Evolutionary conservation across 257 asterid genomes (phyloP), one percentile per base, ranked within the genome.

Genomic region (Gardenia jasminoides): DNA sequence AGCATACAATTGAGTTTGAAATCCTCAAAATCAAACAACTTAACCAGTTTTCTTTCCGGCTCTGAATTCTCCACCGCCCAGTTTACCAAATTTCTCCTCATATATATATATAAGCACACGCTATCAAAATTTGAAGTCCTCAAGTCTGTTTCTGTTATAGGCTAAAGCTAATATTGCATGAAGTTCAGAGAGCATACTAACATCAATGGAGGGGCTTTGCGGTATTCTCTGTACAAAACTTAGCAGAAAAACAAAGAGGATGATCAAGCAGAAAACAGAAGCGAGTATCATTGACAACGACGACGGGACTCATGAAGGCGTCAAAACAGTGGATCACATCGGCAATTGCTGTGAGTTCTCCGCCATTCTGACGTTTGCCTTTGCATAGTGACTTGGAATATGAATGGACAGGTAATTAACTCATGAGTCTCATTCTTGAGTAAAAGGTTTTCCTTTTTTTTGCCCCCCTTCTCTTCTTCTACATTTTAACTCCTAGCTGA

Each of bases 341-440:
- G 80, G 83, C 46, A 77, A 77, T 39, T 82, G 82, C 4, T 87
- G 90, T 75, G 86, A 88, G n/a, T 88, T 87, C 75, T 87, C 93
- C 3, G 78, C 62, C 74, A 10, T 46, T 89, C 92, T 26, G 89
- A 90, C 81, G 79, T 87, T 78, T 90, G 93, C 82, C 83, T 92
- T 58, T 89, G 89, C 83, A 82, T 89, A 24, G 84, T 92, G 73
- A 92, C 97, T 59, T 92, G 95, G 93, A 92, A 92, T 77, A 90
- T 88, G 97, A 90, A 89, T 48, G 95, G 97, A 7, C 82, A 87
- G 91, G 97, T 89, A 15, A 62, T 22, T 26, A 7, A 33, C 12
- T 66, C 19, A 10, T 17, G 11, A n/a, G 3, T 31, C 19, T 5
- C 44, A 30, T 70, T 52, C n/a, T n/a, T n/a, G n/a, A n/a, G n/a